Evolutionary conservation across 495 filamentous ascomycete species (phyloP).

Genomic region (Penicillium bovifimosum): DNA sequence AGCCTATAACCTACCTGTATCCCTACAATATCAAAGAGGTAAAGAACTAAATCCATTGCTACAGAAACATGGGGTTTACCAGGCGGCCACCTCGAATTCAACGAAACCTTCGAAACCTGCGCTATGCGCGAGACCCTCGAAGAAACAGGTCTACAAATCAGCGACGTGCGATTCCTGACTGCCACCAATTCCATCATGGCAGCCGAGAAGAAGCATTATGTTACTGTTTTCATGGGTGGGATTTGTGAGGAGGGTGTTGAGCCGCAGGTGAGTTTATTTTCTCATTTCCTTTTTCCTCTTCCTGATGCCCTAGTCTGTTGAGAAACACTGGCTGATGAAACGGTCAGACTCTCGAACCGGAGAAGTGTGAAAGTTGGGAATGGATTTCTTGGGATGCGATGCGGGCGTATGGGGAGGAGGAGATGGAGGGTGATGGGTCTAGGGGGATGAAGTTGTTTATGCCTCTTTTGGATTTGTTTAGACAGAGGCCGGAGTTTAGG

Average conservation of each 20-base stretch:
- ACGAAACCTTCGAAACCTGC: constrained; percentile 52
- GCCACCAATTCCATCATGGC: constrained; percentile 57
- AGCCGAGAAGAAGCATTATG: constrained; percentile 52
- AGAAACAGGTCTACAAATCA: constrained; percentile 57
- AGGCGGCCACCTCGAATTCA: constrained; percentile 64
- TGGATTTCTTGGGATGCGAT: constrained; percentile 53
- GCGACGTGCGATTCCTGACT: constrained; percentile 42
- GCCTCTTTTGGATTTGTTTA: constrained; percentile 50
- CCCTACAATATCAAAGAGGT: not conserved
- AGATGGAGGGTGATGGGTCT: constrained; percentile 5
- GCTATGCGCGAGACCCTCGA: constrained; percentile 61
- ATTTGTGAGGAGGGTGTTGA: constrained; percentile 36
- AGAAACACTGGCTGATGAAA: not conserved
- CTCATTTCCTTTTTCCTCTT: not conserved
- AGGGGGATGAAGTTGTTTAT: constrained; percentile 44
- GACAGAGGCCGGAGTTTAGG: constrained; percentile 35
- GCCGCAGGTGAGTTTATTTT: constrained; percentile 43
- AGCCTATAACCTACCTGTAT: too few relatives aligned
- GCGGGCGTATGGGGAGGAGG: not conserved
- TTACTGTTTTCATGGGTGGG: constrained; percentile 57
- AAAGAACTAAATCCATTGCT: not conserved
- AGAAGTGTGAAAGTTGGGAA: constrained; percentile 61
- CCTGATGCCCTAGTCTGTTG: not conserved
- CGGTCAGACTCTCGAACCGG: constrained; percentile 45
- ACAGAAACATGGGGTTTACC: constrained; percentile 56